Base-by-base conservation (phyloP, 1,284 basidiomycete genomes). In the Earliella scabrosa region DNA sequence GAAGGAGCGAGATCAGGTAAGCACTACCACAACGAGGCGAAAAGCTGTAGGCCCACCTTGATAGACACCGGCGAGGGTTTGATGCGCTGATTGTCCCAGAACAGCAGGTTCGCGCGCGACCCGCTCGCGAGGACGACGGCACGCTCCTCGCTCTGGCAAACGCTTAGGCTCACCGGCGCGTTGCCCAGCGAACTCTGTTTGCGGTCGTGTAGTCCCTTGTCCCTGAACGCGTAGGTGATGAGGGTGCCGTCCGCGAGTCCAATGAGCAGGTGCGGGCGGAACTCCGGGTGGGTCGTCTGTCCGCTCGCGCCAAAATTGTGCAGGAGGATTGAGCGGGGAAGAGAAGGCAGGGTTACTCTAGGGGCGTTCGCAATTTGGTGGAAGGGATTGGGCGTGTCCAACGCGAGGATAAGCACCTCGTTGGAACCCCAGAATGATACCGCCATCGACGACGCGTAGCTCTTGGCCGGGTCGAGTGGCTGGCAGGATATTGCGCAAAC, bases 221-320 rank as follows among this genome's bases (percentile, higher is more conserved):
- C 79, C 62, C 74, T 79, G 72, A 74, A 78, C 13, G 72, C 60
- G 61, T 86, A 88, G 5, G 83, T 78, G 3, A 86, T 79, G n/a
- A 97, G 77, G 3, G 84, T 83, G 1, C 96, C 96, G 69, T 97
- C 86, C 5, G 83, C 85, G 4, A 96, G 75, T 1, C 95, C 95
- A 9, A 87, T 85, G 20, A 98, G 75, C 5, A 98, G 77, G 60
- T 88, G 82, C 0, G 83, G 77, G 52, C 75, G 73, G 56, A 63
- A 69, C 44, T 80, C 71, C 13, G 68, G 50, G 38, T 70, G 73
- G 53, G 75, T 74, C 16, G 71, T 55, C 45, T 60, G 72, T 11
- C 66, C 73, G 14, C 61, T 63, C 8, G 72, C 63, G 11, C 78
- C 80, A 67, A 94, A 92, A 58, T 84, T 83, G 65, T 85, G 79